phyloP scores from a whole-genome alignment of 140 eudicot species.

The Bidens hawaiensis region DNA sequence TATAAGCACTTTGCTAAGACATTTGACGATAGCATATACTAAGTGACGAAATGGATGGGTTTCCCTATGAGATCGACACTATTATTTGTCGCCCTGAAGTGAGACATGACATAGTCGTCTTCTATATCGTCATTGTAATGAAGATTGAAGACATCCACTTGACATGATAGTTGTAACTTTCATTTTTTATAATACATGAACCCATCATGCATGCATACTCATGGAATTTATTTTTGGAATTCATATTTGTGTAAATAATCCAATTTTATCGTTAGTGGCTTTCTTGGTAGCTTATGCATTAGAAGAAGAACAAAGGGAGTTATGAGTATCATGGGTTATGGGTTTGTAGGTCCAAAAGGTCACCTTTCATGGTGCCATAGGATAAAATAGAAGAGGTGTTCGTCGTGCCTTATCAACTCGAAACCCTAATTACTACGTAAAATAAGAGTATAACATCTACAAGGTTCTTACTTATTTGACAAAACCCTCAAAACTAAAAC shows the following conservation, averaged over 20 bases:
- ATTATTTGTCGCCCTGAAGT: background rate
- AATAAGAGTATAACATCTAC: background rate
- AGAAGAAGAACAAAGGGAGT: constrained; percentile 25
- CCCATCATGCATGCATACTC: constrained; percentile 4
- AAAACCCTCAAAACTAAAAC: background rate
- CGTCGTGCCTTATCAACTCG: background rate
- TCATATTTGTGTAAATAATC: constrained; percentile 11
- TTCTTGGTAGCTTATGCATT: constrained; percentile 21
- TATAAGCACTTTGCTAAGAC: background rate
- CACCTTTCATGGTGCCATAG: constrained; percentile 6
- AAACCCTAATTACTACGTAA: background rate
- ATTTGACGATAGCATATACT: background rate
- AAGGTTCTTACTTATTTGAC: background rate
- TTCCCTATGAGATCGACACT: background rate
- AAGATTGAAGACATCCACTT: no score
- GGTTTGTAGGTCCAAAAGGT: constrained; percentile 26
- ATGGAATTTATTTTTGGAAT: background rate
- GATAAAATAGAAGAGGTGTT: background rate
- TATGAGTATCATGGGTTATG: constrained; percentile 12
- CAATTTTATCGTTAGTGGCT: constrained; percentile 21
- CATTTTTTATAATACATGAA: background rate
- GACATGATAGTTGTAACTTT: no score
- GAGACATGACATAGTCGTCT: background rate
- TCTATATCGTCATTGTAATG: background rate
- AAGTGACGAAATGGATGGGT: background rate